These are phyloP conservation scores for Xanthoconium purpureum DNA, from an alignment of 768 basidiomycete species.

Conservation along the genomic window DNA sequence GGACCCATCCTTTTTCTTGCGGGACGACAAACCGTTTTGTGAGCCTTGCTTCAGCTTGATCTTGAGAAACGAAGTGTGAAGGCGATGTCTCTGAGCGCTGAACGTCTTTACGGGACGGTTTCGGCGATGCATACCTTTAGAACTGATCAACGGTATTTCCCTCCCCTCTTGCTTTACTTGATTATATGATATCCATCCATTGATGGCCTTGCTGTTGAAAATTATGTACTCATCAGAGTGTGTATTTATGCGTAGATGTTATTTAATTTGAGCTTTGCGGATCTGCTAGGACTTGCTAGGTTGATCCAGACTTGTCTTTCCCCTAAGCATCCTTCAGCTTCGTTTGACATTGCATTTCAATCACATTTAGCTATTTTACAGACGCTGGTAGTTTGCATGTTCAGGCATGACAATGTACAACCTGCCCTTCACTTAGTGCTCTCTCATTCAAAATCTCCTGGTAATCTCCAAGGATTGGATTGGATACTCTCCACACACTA, in stretches of 20 bases:
- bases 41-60: slow-evolving; percentile 85
- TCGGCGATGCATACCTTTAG: background rate
- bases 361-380: too few species aligned
- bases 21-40: slow-evolving; percentile 80
- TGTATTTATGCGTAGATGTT: slow-evolving; percentile 26
- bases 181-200: slow-evolving; percentile 9
- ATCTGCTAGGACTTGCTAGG: too few species aligned
- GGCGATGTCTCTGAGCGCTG: background rate
- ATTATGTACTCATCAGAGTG: slow-evolving; percentile 6
- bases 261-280: background rate
- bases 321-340: too few species aligned
- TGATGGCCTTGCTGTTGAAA: slow-evolving; percentile 5
- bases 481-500: background rate
- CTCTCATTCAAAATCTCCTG: too few species aligned
- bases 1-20: slow-evolving; percentile 83
- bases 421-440: too few species aligned
- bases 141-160: slow-evolving; percentile 3
- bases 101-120: background rate
- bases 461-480: too few species aligned
- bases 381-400: too few species aligned
- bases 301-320: too few species aligned
- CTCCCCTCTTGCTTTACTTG: background rate
- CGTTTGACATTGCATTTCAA: too few species aligned
- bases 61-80: slow-evolving; percentile 69
- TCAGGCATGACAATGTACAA: too few species aligned